phyloP scores from a whole-genome alignment of 495 filamentous ascomycete genomes.

The Letharia lupina region DNA sequence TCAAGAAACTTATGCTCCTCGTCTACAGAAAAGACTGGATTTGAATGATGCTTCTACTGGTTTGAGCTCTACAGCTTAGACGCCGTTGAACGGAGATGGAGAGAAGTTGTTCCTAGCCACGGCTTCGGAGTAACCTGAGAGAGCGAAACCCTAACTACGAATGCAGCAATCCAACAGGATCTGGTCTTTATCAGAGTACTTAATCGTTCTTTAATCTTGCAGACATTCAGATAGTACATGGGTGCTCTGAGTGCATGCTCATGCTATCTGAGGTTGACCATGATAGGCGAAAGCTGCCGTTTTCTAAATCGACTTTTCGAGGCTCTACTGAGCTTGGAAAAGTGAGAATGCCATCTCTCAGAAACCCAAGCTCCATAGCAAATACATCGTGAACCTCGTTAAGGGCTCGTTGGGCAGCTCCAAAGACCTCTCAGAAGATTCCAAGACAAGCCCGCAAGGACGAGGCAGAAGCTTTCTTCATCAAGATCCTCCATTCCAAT shows the following conservation, averaged over 20 bases:
- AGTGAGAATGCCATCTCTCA: not conserved
- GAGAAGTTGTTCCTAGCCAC: constrained; percentile 23
- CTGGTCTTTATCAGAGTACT: not conserved
- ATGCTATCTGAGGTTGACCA: not conserved
- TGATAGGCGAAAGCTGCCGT: not conserved
- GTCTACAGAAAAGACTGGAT: constrained; percentile 1
- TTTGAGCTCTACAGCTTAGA: constrained; percentile 2
- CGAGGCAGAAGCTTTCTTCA: not conserved
- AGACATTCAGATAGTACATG: not conserved
- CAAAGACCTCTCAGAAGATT: not conserved
- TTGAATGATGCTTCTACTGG: not conserved
- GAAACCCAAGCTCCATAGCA: not conserved
- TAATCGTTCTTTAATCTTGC: not conserved
- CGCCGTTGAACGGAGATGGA: constrained; percentile 18
- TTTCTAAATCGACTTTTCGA: not conserved
- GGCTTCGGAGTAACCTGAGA: constrained; percentile 23
- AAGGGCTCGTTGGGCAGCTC: not conserved
- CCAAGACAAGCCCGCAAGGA: not conserved
- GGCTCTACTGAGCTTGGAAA: not conserved
- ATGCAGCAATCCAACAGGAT: not conserved
- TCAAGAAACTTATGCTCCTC: not conserved
- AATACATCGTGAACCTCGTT: not conserved
- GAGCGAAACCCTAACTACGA: constrained; percentile 7
- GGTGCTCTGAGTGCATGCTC: not conserved
- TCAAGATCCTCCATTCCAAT: not conserved